These are phyloP conservation scores for Flaveria bidentis DNA, from an alignment of 129 eudicot genomes.

Conservation along the genomic window DNA sequence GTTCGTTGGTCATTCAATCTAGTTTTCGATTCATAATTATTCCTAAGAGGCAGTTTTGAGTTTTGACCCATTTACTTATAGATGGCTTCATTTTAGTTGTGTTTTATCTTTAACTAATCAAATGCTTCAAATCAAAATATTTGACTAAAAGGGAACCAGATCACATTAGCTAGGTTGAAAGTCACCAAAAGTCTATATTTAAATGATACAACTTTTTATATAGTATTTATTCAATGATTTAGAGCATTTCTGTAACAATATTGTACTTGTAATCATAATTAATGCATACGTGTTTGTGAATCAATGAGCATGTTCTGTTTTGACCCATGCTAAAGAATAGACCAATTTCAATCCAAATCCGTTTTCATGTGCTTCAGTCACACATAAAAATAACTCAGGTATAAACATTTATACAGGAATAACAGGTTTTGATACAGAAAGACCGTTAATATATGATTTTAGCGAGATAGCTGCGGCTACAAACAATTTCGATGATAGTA, in stretches of 20 bases:
- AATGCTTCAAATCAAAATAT: neutral
- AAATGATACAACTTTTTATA: neutral
- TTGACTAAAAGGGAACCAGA: neutral
- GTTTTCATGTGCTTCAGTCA: neutral
- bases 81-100: neutral
- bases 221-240: neutral
- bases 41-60: neutral
- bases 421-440: conserved; percentile 72
- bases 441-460: conserved; percentile 61
- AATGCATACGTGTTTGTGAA: neutral
- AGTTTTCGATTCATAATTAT: neutral
- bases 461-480: conserved; percentile 83
- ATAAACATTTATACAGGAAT: conserved; percentile 41
- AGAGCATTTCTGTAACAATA: neutral
- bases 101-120: neutral
- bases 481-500: conserved; percentile 54
- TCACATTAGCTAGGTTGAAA: neutral
- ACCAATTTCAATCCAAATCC: neutral
- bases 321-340: neutral
- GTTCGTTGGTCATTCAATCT: conserved; percentile 15
- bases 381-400: neutral
- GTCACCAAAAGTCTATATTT: neutral
- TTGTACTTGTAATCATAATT: neutral
- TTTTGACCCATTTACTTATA: neutral
- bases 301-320: neutral